Percentiles rank a stretch among this genome's conserved stretches.
phyloP scores from a whole-genome alignment of 176 grass and related monocot species.

The Pharus latifolius region DNA sequence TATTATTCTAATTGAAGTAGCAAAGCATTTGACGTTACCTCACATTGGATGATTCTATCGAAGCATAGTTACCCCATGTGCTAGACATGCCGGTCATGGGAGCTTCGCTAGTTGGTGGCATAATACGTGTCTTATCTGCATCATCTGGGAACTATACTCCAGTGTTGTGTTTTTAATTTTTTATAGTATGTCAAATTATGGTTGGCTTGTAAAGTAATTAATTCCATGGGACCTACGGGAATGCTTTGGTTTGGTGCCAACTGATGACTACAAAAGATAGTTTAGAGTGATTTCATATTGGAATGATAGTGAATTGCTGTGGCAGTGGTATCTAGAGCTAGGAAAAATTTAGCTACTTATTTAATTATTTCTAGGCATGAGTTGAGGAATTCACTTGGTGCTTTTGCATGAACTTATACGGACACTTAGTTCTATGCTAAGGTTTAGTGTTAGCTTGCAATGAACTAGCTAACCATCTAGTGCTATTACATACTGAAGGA shows the following conservation, averaged over 20 bases:
- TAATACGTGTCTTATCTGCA: too few relatives aligned
- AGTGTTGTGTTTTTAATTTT: too few relatives aligned
- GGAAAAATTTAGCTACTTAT: too few relatives aligned
- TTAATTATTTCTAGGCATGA: too few relatives aligned
- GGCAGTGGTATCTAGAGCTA: too few relatives aligned
- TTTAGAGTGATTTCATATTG: neutral
- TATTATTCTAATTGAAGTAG: neutral
- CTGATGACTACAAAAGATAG: neutral
- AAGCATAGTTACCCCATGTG: too few relatives aligned
- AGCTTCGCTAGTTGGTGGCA: neutral
- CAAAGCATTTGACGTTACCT: neutral
- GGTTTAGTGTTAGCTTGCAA: neutral
- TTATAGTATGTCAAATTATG: too few relatives aligned
- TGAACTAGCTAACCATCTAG: neutral
- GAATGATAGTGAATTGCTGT: too few relatives aligned
- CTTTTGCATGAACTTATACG: neutral
- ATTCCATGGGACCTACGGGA: neutral
- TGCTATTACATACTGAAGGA: neutral
- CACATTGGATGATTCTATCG: too few relatives aligned
- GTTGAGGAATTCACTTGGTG: too few relatives aligned
- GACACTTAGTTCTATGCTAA: neutral
- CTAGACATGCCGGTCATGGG: too few relatives aligned
- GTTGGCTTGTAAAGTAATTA: neutral
- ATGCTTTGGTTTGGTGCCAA: neutral
- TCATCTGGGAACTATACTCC: too few relatives aligned